Evolutionary conservation across 2,329 filamentous ascomycete species (phyloP).

Genomic region (Sporothrix pallida): DNA sequence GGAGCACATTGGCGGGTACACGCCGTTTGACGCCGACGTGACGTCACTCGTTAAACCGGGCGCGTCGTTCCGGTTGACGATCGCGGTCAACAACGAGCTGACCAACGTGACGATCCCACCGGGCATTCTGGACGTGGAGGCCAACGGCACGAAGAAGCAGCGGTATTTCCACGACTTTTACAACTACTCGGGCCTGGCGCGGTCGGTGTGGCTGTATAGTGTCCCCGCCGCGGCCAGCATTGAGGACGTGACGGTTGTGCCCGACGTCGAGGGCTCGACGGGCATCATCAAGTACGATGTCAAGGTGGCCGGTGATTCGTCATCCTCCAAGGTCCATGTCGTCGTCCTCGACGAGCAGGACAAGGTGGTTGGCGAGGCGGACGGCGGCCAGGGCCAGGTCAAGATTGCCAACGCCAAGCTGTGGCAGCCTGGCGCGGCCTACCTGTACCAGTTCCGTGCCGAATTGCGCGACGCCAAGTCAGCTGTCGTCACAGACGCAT

Average conservation of each 20-base stretch:
- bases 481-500: background rate
- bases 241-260: background rate
- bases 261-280: slow-evolving; percentile 4
- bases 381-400: background rate
- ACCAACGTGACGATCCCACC: slow-evolving; percentile 17
- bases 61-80: background rate
- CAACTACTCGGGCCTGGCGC: slow-evolving; percentile 11
- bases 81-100: slow-evolving; percentile 13
- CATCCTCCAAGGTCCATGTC: background rate
- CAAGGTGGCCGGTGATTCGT: background rate
- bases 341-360: background rate
- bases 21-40: slow-evolving; percentile 12
- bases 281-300: slow-evolving; percentile 17
- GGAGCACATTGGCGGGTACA: slow-evolving; percentile 17
- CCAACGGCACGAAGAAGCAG: slow-evolving; percentile 11
- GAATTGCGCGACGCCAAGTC: background rate
- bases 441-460: slow-evolving; percentile 2
- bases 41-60: background rate
- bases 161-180: slow-evolving; percentile 11
- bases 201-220: slow-evolving; percentile 19
- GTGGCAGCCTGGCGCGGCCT: slow-evolving; percentile 3
- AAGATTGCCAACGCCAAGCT: background rate
- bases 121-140: background rate
- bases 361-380: background rate
- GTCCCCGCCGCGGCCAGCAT: background rate